phyloP scores from a whole-genome alignment of 768 basidiomycete species.

The Mycena vitilis region DNA sequence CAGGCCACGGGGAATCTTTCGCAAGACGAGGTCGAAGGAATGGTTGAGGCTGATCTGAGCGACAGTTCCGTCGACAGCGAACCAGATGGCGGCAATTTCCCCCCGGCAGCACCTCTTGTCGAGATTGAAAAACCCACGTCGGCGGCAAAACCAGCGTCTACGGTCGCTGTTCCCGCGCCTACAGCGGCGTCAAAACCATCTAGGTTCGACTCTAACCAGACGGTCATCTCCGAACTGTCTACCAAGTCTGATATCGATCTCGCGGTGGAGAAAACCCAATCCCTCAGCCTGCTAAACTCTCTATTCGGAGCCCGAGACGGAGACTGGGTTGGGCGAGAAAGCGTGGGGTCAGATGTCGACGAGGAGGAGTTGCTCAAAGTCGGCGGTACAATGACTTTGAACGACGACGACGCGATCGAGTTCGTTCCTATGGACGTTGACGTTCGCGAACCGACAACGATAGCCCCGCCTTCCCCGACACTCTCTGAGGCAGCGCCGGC shows the following conservation, averaged over 20 bases:
- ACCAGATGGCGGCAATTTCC: slow-evolving; percentile 20
- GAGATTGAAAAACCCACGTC: neutral
- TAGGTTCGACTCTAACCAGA: slow-evolving; percentile 24
- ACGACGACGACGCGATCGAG: slow-evolving; percentile 47
- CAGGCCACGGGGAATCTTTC: slow-evolving; percentile 3
- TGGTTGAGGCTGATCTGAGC: slow-evolving; percentile 34
- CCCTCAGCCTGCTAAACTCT: slow-evolving; percentile 61
- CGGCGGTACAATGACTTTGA: slow-evolving; percentile 32
- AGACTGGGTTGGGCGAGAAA: slow-evolving; percentile 72
- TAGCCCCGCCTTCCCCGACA: neutral
- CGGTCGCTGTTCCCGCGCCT: slow-evolving; percentile 18
- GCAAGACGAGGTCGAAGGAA: slow-evolving; percentile 16
- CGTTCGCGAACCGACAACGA: neutral
- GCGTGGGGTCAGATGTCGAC: slow-evolving; percentile 67
- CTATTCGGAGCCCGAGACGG: slow-evolving; percentile 61
- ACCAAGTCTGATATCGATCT: slow-evolving; percentile 44
- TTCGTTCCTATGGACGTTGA: slow-evolving; percentile 47
- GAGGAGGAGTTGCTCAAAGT: slow-evolving; percentile 47
- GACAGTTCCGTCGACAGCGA: slow-evolving; percentile 34
- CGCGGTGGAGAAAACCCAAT: slow-evolving; percentile 55
- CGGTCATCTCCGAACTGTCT: slow-evolving; percentile 17
- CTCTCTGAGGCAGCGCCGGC: slow-evolving; percentile 17
- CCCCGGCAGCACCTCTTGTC: neutral
- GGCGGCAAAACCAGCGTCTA: neutral
- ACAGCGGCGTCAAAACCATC: slow-evolving; percentile 14